Percentiles rank a stretch among this genome's conserved stretches.
Evolutionary conservation across 495 filamentous ascomycete species (phyloP).

Genomic region (Aspergillus baeticus): DNA sequence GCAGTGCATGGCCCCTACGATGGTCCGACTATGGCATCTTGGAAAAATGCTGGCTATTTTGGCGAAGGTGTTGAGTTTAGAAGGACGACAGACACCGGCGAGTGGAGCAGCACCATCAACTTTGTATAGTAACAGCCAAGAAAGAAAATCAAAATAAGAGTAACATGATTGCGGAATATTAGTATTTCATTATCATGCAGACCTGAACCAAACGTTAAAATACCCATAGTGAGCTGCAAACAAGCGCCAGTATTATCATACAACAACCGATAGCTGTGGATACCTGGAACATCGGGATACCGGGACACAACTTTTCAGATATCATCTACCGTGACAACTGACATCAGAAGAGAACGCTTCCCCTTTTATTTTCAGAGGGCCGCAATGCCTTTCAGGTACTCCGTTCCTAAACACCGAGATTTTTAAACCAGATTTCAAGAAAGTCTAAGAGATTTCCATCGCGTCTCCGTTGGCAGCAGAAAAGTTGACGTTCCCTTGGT

Average conservation of each 20-base stretch:
- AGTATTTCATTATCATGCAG: constrained; percentile 23
- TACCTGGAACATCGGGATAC: constrained; percentile 24
- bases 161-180: constrained; percentile 11
- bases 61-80: constrained; percentile 90
- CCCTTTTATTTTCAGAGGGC: background rate
- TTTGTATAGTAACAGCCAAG: constrained; percentile 53
- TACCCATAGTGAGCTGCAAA: constrained; percentile 27
- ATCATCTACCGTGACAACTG: background rate
- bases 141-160: constrained; percentile 4
- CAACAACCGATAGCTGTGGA: constrained; percentile 40
- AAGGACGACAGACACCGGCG: constrained; percentile 51
- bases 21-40: constrained; percentile 76
- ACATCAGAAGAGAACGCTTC: background rate
- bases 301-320: constrained; percentile 21
- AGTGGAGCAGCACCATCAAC: constrained; percentile 61
- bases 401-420: constrained; percentile 21
- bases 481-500: constrained; percentile 77
- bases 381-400: constrained; percentile 13
- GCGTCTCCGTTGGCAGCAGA: constrained; percentile 65
- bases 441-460: constrained; percentile 74
- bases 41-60: constrained; percentile 91
- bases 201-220: constrained; percentile 25
- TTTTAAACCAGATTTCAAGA: constrained; percentile 24
- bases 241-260: constrained; percentile 49
- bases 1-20: constrained; percentile 85